phyloP scores from a whole-genome alignment of 805 yeast genomes.

The Yamadazyma phyllophila region DNA sequence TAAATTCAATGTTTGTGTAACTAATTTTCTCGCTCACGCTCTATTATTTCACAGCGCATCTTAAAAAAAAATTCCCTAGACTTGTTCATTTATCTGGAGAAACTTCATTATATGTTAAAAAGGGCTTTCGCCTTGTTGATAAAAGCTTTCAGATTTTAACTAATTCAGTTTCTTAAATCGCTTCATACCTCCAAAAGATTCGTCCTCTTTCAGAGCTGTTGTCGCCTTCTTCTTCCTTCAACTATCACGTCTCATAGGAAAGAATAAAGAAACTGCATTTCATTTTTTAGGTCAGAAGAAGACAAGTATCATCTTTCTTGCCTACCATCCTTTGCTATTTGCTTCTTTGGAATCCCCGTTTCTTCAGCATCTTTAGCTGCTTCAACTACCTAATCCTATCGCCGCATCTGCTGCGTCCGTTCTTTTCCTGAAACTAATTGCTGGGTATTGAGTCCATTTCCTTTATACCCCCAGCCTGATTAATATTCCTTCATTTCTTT shows the following conservation, averaged over 20 bases:
- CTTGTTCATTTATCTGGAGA: neutral
- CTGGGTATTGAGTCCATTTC: neutral
- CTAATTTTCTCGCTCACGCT: neutral
- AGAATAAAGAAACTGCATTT: neutral
- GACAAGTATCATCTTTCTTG: no score
- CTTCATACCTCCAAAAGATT: no score
- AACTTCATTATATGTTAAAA: neutral
- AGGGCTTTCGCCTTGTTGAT: neutral
- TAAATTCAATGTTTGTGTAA: conserved; percentile 3
- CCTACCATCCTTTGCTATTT: neutral
- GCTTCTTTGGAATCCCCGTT: neutral
- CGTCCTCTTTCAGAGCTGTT: neutral
- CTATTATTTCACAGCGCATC: conserved; percentile 3
- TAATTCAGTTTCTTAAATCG: neutral
- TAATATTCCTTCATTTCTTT: neutral
- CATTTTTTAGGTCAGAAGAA: no score
- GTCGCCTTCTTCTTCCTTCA: neutral
- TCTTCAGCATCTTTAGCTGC: neutral
- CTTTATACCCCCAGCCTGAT: neutral
- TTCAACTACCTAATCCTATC: neutral
- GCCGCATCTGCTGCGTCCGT: neutral
- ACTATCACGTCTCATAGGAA: neutral
- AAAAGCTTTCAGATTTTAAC: neutral
- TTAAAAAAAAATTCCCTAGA: conserved; percentile 1
- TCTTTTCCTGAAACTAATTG: neutral